Conservation (phyloP, 192 early-diverging fungal genomes). For the Podila epicladia region DNA sequence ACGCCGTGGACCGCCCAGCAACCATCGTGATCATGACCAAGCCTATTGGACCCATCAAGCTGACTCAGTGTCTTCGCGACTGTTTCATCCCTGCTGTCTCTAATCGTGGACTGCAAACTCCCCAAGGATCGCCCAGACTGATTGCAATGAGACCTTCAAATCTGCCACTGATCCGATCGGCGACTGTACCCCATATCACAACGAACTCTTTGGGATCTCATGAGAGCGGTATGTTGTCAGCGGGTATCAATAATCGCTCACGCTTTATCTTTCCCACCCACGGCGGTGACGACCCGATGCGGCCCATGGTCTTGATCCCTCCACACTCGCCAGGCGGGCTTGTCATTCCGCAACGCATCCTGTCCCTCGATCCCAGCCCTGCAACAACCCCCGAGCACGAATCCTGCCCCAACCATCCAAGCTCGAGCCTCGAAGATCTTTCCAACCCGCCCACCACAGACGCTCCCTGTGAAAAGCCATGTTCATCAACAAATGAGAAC, state of each 20-base stretch:
- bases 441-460: background rate
- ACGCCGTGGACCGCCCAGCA: conserved; percentile 21
- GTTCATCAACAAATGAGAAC: background rate
- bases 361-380: conserved; percentile 8
- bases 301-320: conserved; percentile 16
- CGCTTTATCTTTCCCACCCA: conserved; percentile 20
- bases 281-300: background rate
- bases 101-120: conserved; percentile 17
- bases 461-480: background rate
- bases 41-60: conserved; percentile 40
- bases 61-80: conserved; percentile 42
- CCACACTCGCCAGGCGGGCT: conserved; percentile 45
- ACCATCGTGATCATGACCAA: conserved; percentile 40
- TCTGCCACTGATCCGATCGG: conserved; percentile 29
- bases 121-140: conserved; percentile 31
- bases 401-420: conserved; percentile 1
- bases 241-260: conserved; percentile 25
- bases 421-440: background rate
- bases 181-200: conserved; percentile 32
- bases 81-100: conserved; percentile 46
- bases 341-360: conserved; percentile 23
- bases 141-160: background rate
- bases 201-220: conserved; percentile 21
- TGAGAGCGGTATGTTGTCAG: conserved; percentile 21
- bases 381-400: conserved; percentile 23